Evolutionary conservation across 1,284 basidiomycete genomes (phyloP).

Genomic region (Trichosporon sp.): DNA sequence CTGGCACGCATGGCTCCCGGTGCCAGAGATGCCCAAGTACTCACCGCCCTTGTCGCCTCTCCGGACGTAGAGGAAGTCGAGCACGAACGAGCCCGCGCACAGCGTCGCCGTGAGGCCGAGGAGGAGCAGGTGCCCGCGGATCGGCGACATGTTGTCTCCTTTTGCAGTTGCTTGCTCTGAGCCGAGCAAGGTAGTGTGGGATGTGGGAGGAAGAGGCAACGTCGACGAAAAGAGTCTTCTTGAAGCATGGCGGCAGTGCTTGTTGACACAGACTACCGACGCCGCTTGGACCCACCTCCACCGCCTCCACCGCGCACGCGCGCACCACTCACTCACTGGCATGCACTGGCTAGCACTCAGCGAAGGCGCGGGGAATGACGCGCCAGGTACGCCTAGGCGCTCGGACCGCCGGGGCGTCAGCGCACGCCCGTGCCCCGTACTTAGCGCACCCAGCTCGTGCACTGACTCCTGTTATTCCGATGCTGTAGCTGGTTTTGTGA

Average conservation of each 20-base stretch:
- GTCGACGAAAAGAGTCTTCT: background rate
- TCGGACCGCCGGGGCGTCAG: too few relatives aligned
- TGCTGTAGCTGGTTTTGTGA: too few relatives aligned
- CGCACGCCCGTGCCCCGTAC: too few relatives aligned
- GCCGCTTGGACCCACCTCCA: background rate
- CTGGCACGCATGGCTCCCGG: too few relatives aligned
- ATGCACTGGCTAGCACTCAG: too few relatives aligned
- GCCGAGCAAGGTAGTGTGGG: background rate
- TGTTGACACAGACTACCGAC: background rate
- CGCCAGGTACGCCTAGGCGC: too few relatives aligned
- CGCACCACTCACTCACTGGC: too few relatives aligned
- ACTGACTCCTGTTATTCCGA: too few relatives aligned
- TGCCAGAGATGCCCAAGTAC: background rate
- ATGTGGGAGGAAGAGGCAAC: background rate
- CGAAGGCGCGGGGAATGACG: too few relatives aligned
- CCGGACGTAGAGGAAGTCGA: background rate
- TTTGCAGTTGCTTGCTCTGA: background rate
- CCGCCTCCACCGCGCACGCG: too few relatives aligned
- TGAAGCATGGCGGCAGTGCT: background rate
- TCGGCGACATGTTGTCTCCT: background rate
- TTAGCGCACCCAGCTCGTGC: too few relatives aligned
- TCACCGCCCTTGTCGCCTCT: background rate
- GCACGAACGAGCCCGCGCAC: background rate
- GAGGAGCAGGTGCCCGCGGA: background rate
- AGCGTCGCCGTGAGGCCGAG: background rate